Conservation (phyloP, 495 filamentous ascomycete genomes). For the Hypoxylon subgilvum region DNA sequence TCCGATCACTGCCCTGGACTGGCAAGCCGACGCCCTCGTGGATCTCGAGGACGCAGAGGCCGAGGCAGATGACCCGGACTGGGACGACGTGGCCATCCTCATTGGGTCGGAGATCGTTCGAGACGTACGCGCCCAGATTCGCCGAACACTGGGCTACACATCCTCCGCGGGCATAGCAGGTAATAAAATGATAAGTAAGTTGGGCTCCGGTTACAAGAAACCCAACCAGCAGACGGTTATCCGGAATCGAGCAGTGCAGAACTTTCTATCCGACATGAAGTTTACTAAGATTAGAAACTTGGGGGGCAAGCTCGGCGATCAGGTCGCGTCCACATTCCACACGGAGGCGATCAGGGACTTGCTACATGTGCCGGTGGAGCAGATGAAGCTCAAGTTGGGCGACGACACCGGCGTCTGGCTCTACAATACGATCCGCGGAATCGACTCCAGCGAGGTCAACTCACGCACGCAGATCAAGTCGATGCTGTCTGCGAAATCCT, state of each 20-base stretch:
- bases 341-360: constrained; percentile 83
- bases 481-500: constrained; percentile 98
- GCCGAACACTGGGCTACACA: constrained; percentile 77
- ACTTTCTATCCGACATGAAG: constrained; percentile 84
- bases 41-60: constrained; percentile 74
- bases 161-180: constrained; percentile 86
- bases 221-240: constrained; percentile 92
- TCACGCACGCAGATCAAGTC: constrained; percentile 92
- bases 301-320: constrained; percentile 93
- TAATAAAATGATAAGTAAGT: constrained; percentile 95
- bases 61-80: constrained; percentile 85
- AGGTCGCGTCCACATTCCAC: constrained; percentile 74
- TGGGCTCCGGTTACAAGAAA: constrained; percentile 89
- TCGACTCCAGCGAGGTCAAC: constrained; percentile 87
- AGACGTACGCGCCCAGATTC: constrained; percentile 70
- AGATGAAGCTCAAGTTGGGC: constrained; percentile 78
- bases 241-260: constrained; percentile 77
- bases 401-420: constrained; percentile 90
- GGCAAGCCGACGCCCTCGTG: constrained; percentile 79
- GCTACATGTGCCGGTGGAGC: constrained; percentile 72
- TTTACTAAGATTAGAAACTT: constrained; percentile 96
- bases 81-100: constrained; percentile 91
- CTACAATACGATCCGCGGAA: constrained; percentile 82
- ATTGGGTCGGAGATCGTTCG: constrained; percentile 88
- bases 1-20: constrained; percentile 76